phyloP scores from a whole-genome alignment of 805 yeast genomes.

The Ogataea corticis region DNA sequence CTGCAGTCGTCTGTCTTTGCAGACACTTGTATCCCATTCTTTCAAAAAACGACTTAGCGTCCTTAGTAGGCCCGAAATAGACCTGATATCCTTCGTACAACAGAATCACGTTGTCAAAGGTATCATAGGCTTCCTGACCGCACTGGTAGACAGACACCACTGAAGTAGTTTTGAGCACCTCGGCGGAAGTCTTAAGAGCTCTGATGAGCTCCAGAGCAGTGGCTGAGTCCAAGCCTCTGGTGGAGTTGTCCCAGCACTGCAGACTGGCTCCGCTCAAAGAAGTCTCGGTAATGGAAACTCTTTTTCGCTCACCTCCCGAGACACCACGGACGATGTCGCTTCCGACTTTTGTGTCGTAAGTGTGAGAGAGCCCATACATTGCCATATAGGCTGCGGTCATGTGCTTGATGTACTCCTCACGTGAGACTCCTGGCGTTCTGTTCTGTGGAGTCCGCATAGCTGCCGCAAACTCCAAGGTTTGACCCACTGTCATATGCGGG shows the following conservation, averaged over 20 bases:
- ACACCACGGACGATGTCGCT: constrained; percentile 61
- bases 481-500: constrained; percentile 64
- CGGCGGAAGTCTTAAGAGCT: constrained; percentile 54
- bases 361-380: constrained; percentile 41
- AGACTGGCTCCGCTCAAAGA: constrained; percentile 35
- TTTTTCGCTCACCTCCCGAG: constrained; percentile 65
- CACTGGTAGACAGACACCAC: constrained; percentile 49
- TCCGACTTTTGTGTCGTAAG: constrained; percentile 58
- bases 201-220: constrained; percentile 63
- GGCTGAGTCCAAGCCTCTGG: constrained; percentile 70
- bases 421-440: constrained; percentile 51
- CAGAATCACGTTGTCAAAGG: constrained; percentile 41
- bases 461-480: constrained; percentile 63
- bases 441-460: constrained; percentile 58
- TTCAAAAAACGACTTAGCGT: constrained; percentile 39
- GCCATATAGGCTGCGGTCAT: constrained; percentile 45
- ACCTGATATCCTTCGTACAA: constrained; percentile 45
- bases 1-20: constrained; percentile 47
- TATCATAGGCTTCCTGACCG: constrained; percentile 42
- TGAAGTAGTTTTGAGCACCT: constrained; percentile 45
- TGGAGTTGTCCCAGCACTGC: constrained; percentile 66
- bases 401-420: constrained; percentile 53
- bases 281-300: constrained; percentile 64
- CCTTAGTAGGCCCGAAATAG: constrained; percentile 36
- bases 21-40: constrained; percentile 46